Evolutionary conservation across 2,329 filamentous ascomycete species (phyloP).

Genomic region (Exophiala dermatitidis): DNA sequence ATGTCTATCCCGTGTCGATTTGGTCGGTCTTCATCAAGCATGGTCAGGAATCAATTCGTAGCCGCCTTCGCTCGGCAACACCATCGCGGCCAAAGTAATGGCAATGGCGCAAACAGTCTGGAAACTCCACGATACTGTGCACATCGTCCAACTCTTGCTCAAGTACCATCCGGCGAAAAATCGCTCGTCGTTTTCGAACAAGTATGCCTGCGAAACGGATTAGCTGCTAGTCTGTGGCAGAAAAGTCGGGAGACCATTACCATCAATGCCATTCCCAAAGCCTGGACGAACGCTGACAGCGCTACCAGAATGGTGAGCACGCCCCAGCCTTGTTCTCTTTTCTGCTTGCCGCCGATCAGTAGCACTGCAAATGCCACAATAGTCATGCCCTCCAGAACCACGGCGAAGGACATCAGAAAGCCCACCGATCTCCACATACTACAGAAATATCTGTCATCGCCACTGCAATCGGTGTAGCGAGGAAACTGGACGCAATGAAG

Average conservation of each 20-base stretch:
- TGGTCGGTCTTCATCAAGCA: not conserved
- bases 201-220: constrained; percentile 56
- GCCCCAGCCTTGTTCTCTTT: constrained; percentile 76
- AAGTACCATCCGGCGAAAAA: constrained; percentile 78
- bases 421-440: constrained; percentile 83
- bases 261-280: constrained; percentile 72
- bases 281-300: constrained; percentile 61
- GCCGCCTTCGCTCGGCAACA: constrained; percentile 72
- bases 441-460: constrained; percentile 69
- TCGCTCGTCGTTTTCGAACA: constrained; percentile 74
- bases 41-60: constrained; percentile 66
- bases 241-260: constrained; percentile 46
- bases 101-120: constrained; percentile 48
- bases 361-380: constrained; percentile 74
- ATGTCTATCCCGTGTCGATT: not conserved
- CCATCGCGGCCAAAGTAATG: constrained; percentile 59
- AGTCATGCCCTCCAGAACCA: constrained; percentile 72
- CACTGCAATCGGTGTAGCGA: constrained; percentile 57
- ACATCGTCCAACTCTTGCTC: constrained; percentile 70
- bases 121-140: constrained; percentile 54
- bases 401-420: constrained; percentile 77
- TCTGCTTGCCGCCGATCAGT: constrained; percentile 68
- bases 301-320: constrained; percentile 60
- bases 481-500: constrained; percentile 59
- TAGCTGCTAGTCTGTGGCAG: constrained; percentile 1